phyloP scores from a whole-genome alignment of 2,329 filamentous ascomycete genomes.

The Hyphodiscus sp. region DNA sequence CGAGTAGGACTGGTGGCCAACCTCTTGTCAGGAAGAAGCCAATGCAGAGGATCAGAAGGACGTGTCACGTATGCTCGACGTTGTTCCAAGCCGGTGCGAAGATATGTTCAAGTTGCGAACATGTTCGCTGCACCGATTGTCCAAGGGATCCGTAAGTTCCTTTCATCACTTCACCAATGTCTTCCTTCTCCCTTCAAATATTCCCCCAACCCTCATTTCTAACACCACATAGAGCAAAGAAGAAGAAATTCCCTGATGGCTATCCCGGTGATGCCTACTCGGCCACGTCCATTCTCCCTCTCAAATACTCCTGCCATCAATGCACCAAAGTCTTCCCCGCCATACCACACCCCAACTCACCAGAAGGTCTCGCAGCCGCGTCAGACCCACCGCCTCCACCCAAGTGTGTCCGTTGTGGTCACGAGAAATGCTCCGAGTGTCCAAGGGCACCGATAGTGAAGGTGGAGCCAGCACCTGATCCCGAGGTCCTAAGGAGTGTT shows the following conservation, averaged over 20 bases:
- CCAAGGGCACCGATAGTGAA: conserved; percentile 40
- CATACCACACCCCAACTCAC: conserved; percentile 15
- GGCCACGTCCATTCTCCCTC: background rate
- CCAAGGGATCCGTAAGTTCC: conserved; percentile 68
- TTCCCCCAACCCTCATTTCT: background rate
- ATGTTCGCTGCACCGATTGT: conserved; percentile 73
- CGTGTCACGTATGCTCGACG: conserved; percentile 67
- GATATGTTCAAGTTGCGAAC: conserved; percentile 62
- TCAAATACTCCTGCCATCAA: conserved; percentile 51
- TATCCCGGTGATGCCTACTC: conserved; percentile 54
- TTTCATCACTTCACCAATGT: background rate
- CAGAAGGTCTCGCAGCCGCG: conserved; percentile 6
- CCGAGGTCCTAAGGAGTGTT: conserved; percentile 50
- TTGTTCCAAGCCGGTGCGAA: conserved; percentile 54
- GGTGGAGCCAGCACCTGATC: conserved; percentile 55
- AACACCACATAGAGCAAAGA: conserved; percentile 48
- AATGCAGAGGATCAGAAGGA: conserved; percentile 66
- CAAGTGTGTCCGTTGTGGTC: conserved; percentile 53
- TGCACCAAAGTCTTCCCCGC: conserved; percentile 54
- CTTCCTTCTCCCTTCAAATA: background rate
- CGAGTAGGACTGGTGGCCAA: conserved; percentile 58
- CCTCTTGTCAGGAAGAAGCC: conserved; percentile 67
- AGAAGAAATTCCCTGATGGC: conserved; percentile 61
- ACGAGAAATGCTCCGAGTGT: conserved; percentile 54
- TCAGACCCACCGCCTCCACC: conserved; percentile 24